Evolutionary conservation across 371 early-diverging fungal species (phyloP).

Genomic region (Fennellomyces sp.): DNA sequence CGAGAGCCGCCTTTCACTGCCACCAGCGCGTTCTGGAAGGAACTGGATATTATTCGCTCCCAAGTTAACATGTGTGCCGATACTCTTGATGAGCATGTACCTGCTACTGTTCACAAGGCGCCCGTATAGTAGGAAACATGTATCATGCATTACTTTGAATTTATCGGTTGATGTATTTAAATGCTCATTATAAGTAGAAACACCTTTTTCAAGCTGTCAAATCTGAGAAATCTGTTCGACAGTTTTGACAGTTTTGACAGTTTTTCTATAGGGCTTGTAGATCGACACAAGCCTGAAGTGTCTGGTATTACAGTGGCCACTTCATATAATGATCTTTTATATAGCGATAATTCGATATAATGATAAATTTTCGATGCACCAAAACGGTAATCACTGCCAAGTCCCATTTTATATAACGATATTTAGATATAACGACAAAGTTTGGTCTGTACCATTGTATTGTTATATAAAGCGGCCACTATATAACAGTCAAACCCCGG

Average conservation of each 20-base stretch:
- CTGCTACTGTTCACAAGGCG: slow-evolving; percentile 71
- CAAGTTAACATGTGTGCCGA: slow-evolving; percentile 58
- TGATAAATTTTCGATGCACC: no score
- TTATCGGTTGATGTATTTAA: slow-evolving; percentile 62
- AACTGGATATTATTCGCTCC: slow-evolving; percentile 76
- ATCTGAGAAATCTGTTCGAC: slow-evolving; percentile 8
- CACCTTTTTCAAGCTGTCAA: no score
- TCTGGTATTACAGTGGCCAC: slow-evolving; percentile 86
- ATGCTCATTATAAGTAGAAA: slow-evolving; percentile 61
- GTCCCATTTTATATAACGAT: no score
- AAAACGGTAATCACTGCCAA: no score
- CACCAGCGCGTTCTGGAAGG: slow-evolving; percentile 70
- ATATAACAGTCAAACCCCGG: no score
- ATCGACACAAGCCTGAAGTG: slow-evolving; percentile 78
- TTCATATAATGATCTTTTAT: no score
- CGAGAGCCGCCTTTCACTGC: slow-evolving; percentile 34
- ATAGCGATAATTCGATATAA: no score
- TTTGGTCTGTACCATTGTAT: no score
- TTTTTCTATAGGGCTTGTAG: slow-evolving; percentile 58
- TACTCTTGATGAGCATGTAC: slow-evolving; percentile 72
- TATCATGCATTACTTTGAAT: slow-evolving; percentile 81
- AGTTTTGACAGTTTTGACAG: background rate
- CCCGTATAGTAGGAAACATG: slow-evolving; percentile 71
- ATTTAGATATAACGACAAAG: no score
- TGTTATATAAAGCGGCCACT: no score